These are phyloP conservation scores for Tolypocladium cylindrosporum DNA, from an alignment of 2,329 filamentous ascomycete genomes.

Conservation along the genomic window DNA sequence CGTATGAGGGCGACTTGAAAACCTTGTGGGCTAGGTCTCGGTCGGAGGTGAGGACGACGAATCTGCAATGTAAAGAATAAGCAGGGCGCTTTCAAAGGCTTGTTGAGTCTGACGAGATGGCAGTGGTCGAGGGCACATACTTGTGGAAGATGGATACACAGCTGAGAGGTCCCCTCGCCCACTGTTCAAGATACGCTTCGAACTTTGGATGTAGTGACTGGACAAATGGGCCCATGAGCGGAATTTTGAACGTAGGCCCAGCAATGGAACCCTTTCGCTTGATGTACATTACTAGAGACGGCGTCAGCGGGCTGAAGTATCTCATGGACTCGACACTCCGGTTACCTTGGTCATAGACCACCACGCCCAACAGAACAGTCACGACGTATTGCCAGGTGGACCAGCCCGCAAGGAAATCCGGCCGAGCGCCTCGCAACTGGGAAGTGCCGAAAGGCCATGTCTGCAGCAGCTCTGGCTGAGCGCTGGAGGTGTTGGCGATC, in stretches of 20 bases:
- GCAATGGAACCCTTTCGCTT: constrained; percentile 51
- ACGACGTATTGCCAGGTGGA: constrained; percentile 19
- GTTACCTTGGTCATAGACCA: constrained; percentile 31
- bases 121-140: constrained; percentile 27
- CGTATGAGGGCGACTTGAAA: constrained; percentile 66
- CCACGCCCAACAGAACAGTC: constrained; percentile 19
- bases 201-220: constrained; percentile 68
- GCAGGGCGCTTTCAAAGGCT: accelerated
- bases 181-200: constrained; percentile 63
- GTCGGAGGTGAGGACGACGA: constrained; percentile 69
- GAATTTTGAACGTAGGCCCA: constrained; percentile 55
- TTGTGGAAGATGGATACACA: constrained; percentile 83
- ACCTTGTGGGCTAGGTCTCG: constrained; percentile 73
- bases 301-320: neutral
- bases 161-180: constrained; percentile 67
- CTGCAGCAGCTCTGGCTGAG: neutral
- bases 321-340: neutral
- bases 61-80: constrained; percentile 33
- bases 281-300: constrained; percentile 46
- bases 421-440: neutral
- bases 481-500: neutral
- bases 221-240: constrained; percentile 66
- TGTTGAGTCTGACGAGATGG: too few species aligned
- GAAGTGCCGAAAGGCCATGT: neutral
- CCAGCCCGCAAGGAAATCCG: constrained; percentile 6